phyloP scores from a whole-genome alignment of 2,329 filamentous ascomycete species.

The Metarhizium anisopliae region DNA sequence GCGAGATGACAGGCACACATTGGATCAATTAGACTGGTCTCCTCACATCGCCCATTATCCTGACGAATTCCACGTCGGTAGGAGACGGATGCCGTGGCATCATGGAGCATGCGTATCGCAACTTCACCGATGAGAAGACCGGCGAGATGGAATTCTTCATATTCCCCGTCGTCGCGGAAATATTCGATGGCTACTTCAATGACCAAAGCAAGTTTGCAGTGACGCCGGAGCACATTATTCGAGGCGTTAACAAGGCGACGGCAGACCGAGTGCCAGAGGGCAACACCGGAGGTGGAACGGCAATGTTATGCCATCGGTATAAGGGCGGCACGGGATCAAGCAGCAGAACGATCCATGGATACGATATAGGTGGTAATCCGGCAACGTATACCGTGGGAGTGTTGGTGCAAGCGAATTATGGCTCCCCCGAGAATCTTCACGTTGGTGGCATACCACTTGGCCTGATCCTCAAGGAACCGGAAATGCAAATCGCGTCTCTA shows the following conservation, averaged over 20 bases:
- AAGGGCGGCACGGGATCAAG: conserved; percentile 59
- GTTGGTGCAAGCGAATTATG: conserved; percentile 59
- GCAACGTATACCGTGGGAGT: conserved; percentile 51
- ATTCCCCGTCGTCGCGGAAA: conserved; percentile 51
- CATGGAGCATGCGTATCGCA: conserved; percentile 42
- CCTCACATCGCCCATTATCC: conserved; percentile 47
- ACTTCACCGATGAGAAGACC: conserved; percentile 32
- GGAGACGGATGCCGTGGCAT: conserved; percentile 51
- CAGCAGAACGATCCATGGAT: conserved; percentile 44
- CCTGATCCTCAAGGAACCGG: conserved; percentile 35
- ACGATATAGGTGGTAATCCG: conserved; percentile 21
- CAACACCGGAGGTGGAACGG: conserved; percentile 57
- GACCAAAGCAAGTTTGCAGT: conserved; percentile 47
- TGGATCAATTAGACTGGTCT: conserved; percentile 55
- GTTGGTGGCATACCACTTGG: conserved; percentile 55
- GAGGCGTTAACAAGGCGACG: conserved; percentile 42
- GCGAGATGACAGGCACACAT: conserved; percentile 52
- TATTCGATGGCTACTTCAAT: conserved; percentile 53
- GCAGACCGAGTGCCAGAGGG: conserved; percentile 49
- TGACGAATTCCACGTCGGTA: conserved; percentile 45
- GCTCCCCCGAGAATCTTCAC: conserved; percentile 43
- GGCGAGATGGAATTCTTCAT: conserved; percentile 42
- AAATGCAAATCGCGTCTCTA: no score
- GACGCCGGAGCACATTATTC: conserved; percentile 41
- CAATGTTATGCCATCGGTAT: conserved; percentile 57